A percentile compares a stretch with the other conserved stretches of the same genome.
These are phyloP conservation scores for Tothia fuscella DNA, from an alignment of 2,329 filamentous ascomycete genomes.

Conservation along the genomic window DNA sequence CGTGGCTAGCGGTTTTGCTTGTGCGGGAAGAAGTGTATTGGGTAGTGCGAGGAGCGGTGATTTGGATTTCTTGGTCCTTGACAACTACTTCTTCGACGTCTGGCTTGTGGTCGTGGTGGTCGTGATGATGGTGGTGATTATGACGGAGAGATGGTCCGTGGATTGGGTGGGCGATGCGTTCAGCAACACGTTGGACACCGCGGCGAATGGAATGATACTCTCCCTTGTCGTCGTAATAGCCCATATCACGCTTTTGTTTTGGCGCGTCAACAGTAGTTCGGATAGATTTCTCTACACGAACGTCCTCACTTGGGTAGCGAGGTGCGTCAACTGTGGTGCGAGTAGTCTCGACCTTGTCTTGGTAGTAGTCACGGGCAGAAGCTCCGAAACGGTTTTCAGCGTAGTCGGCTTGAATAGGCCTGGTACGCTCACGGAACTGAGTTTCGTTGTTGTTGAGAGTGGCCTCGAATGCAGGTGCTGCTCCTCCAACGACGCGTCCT, in stretches of 20 bases:
- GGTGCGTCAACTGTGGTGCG: constrained; percentile 3
- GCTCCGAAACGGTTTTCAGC: constrained; percentile 17
- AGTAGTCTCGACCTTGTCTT: constrained; percentile 14
- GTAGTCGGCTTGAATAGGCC: constrained; percentile 35
- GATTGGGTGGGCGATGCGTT: constrained; percentile 53
- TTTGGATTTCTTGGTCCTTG: constrained; percentile 38
- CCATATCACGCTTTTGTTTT: constrained; percentile 51
- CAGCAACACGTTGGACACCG: constrained; percentile 54
- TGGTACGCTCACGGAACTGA: constrained; percentile 53
- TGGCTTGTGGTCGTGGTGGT: constrained; percentile 18
- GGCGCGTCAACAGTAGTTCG: constrained; percentile 41
- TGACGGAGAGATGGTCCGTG: constrained; percentile 39
- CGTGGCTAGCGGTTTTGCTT: too few species aligned
- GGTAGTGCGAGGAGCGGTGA: constrained; percentile 13
- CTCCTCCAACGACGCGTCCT: constrained; percentile 34
- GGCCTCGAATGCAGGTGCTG: constrained; percentile 43
- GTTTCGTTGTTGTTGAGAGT: constrained; percentile 44
- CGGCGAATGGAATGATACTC: constrained; percentile 65
- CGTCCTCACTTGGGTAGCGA: constrained; percentile 21
- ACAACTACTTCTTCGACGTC: constrained; percentile 35
- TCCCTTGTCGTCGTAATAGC: constrained; percentile 70
- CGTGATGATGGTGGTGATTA: constrained; percentile 34
- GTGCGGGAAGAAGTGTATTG: constrained; percentile 13
- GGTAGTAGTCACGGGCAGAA: constrained; percentile 31
- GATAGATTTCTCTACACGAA: constrained; percentile 35